These are phyloP conservation scores for Theileria luwenshuni DNA, from an alignment of 169 alveolate genomes.

Conservation along the genomic window DNA sequence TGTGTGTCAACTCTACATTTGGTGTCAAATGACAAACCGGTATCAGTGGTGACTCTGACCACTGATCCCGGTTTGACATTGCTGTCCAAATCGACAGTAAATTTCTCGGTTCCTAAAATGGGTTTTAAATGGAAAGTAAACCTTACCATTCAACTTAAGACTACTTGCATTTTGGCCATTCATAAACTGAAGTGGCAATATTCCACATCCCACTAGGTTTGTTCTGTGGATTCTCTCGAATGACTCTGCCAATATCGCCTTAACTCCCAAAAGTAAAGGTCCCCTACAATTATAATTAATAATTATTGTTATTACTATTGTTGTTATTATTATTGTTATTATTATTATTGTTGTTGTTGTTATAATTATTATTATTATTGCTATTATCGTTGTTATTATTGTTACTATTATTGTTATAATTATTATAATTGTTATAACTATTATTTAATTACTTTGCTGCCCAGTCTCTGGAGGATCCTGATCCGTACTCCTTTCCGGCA, in stretches of 20 bases:
- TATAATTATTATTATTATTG: no score
- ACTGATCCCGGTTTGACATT: conserved; percentile 52
- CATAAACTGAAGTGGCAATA: conserved; percentile 90
- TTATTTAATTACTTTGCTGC: conserved; percentile 87
- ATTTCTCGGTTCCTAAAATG: conserved; percentile 52
- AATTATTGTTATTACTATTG: no score
- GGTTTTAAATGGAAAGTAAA: background rate
- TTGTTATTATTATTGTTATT: no score
- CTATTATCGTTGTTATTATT: no score
- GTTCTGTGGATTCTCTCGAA: conserved; percentile 96
- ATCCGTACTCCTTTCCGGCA: conserved; percentile 95
- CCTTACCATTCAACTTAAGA: conserved; percentile 88
- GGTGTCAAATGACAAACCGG: conserved; percentile 59
- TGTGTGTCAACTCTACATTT: conserved; percentile 76
- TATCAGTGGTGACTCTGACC: conserved; percentile 48
- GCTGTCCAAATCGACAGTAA: conserved; percentile 35
- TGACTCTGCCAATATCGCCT: conserved; percentile 92
- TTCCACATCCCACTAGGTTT: conserved; percentile 95
- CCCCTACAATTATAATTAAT: no score
- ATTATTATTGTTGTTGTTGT: no score
- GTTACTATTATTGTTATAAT: no score
- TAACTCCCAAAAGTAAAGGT: conserved; percentile 90
- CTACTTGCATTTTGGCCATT: conserved; percentile 88
- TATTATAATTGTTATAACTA: background rate
- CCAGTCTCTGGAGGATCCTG: conserved; percentile 97